Conservation (phyloP, 352 stramenopile genomes). For the Globisporangium cederbergense region DNA sequence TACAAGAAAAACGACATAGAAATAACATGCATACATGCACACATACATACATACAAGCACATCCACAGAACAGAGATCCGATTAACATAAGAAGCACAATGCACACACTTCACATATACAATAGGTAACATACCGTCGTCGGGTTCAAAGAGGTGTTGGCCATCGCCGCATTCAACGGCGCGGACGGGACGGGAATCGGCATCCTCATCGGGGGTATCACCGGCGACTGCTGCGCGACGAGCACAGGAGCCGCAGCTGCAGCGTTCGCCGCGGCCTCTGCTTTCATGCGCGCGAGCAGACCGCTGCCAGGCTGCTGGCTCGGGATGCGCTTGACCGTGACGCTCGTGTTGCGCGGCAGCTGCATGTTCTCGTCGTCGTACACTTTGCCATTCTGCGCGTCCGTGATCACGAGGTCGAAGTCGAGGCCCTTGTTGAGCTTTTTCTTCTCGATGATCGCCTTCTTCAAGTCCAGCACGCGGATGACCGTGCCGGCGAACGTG, state of each 20-base stretch:
- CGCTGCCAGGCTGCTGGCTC: constrained; percentile 68
- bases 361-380: constrained; percentile 89
- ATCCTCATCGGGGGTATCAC: constrained; percentile 29
- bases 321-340: constrained; percentile 91
- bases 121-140: constrained; percentile 15
- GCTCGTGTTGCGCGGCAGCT: constrained; percentile 88
- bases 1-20: constrained; percentile 3
- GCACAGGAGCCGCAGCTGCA: constrained; percentile 41
- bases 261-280: constrained; percentile 67
- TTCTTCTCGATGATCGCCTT: constrained; percentile 93
- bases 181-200: constrained; percentile 32
- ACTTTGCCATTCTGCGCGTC: constrained; percentile 91
- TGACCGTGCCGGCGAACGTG: constrained; percentile 79
- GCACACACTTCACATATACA: neutral
- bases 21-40: constrained; percentile 14
- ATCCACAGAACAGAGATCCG: neutral
- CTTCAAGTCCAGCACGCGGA: constrained; percentile 89
- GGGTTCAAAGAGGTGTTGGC: constrained; percentile 7
- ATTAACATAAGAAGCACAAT: constrained; percentile 12
- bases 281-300: constrained; percentile 82
- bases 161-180: constrained; percentile 20
- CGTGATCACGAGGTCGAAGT: constrained; percentile 91
- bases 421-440: constrained; percentile 89
- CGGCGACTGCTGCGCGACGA: constrained; percentile 32
- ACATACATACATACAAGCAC: constrained; percentile 15